Percentiles rank a stretch among this genome's conserved stretches.
These are phyloP conservation scores for Bolboschoenoplectus hybrid DNA, from an alignment of 202 grass and related monocot species.

Conservation along the genomic window DNA sequence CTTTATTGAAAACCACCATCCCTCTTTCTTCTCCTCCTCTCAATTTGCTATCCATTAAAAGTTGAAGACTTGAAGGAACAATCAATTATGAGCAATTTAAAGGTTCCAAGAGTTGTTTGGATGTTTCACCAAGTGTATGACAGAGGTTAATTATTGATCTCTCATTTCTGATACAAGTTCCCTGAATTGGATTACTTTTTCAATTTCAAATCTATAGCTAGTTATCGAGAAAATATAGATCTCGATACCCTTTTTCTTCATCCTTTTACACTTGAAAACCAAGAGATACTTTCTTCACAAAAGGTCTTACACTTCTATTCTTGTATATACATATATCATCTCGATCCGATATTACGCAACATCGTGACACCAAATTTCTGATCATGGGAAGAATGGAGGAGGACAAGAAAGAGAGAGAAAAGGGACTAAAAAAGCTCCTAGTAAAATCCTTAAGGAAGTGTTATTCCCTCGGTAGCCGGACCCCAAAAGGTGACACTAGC, in stretches of 20 bases:
- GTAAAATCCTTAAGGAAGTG: constrained; percentile 26
- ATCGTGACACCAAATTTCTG: background rate
- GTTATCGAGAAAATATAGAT: background rate
- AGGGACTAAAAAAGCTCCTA: constrained; percentile 28
- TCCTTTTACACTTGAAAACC: background rate
- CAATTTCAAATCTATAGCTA: background rate
- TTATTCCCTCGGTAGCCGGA: constrained; percentile 15
- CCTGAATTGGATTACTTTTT: background rate
- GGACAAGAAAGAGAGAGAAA: constrained; percentile 21
- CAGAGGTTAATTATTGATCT: constrained; percentile 32
- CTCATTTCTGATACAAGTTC: constrained; percentile 5
- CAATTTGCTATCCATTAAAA: constrained; percentile 13
- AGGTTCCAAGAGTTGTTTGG: constrained; percentile 34
- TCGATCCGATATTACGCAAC: background rate
- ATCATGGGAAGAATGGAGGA: constrained; percentile 15
- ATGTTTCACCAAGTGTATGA: constrained; percentile 52
- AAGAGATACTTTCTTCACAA: background rate
- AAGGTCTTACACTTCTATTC: background rate
- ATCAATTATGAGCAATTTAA: constrained; percentile 43
- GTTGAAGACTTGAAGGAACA: background rate
- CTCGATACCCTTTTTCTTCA: background rate
- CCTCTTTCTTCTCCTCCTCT: background rate
- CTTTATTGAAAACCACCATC: constrained; percentile 18
- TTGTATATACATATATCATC: background rate
- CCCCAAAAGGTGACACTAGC: background rate